These are phyloP conservation scores for Phylloporus arenicola DNA, from an alignment of 768 basidiomycete species.

Conservation along the genomic window DNA sequence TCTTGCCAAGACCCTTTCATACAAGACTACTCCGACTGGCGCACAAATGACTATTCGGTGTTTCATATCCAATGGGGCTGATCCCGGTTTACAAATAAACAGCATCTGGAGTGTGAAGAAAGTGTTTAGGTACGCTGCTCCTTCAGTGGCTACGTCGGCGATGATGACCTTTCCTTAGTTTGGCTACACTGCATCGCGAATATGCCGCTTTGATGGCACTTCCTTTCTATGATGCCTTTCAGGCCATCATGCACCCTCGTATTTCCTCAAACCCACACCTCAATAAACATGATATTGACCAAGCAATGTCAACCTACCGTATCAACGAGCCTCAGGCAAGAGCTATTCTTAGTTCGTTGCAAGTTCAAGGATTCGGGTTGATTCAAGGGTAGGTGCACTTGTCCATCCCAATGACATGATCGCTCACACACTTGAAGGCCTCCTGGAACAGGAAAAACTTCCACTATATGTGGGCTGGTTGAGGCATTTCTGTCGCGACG, in stretches of 20 bases:
- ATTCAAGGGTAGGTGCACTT: slow-evolving; percentile 81
- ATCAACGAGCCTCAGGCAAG: slow-evolving; percentile 94
- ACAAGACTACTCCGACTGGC: slow-evolving; percentile 37
- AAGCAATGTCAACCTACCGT: slow-evolving; percentile 61
- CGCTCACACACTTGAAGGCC: slow-evolving; percentile 48
- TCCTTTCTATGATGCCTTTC: slow-evolving; percentile 73
- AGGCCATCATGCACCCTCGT: slow-evolving; percentile 66
- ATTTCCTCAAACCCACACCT: slow-evolving; percentile 44
- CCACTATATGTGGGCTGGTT: slow-evolving; percentile 94
- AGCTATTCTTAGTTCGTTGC: slow-evolving; percentile 75
- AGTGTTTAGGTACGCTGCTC: slow-evolving; percentile 61
- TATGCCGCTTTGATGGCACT: slow-evolving; percentile 81
- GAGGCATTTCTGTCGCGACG: slow-evolving; percentile 71
- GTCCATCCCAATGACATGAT: not conserved
- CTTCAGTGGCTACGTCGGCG: not conserved
- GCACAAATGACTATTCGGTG: slow-evolving; percentile 59
- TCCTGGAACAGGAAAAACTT: slow-evolving; percentile 98
- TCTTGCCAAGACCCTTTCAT: slow-evolving; percentile 68
- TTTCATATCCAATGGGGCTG: slow-evolving; percentile 36
- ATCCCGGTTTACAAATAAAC: slow-evolving; percentile 59
- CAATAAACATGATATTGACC: slow-evolving; percentile 47
- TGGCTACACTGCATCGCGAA: slow-evolving; percentile 89
- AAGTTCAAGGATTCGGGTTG: slow-evolving; percentile 72
- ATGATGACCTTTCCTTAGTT: slow-evolving; percentile 39
- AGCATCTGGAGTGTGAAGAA: slow-evolving; percentile 73